A percentile compares a stretch with the other conserved stretches of the same genome.
phyloP scores from a whole-genome alignment of 768 basidiomycete species.

The Postia placenta region DNA sequence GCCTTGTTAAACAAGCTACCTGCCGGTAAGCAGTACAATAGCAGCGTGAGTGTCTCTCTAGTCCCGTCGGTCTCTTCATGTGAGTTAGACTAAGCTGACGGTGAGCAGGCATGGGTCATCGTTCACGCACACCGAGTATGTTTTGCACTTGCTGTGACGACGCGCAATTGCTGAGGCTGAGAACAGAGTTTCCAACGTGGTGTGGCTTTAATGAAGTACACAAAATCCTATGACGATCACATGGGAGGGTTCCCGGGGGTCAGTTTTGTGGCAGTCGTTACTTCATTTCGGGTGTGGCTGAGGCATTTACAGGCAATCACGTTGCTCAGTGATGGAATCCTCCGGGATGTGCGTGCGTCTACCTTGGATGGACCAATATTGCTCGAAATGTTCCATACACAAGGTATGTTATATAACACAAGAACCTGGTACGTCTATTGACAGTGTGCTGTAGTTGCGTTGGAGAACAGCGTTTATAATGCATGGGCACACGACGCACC shows the following conservation, averaged over 20 bases:
- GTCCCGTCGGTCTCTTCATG: neutral
- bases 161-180: constrained; percentile 1
- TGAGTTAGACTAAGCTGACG: neutral
- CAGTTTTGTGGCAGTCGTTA: too few relatives aligned
- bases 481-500: constrained; percentile 32
- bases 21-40: constrained; percentile 1
- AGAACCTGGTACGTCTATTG: neutral
- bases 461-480: constrained; percentile 21
- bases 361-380: constrained; percentile 26
- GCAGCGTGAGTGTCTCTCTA: constrained; percentile 2
- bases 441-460: constrained; percentile 20
- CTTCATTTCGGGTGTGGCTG: too few relatives aligned
- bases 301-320: constrained; percentile 24
- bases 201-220: constrained; percentile 10
- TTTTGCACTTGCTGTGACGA: neutral
- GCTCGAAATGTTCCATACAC: constrained; percentile 29
- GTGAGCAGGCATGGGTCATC: constrained; percentile 19
- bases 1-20: constrained; percentile 14
- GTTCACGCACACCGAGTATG: constrained; percentile 12
- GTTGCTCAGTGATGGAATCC: constrained; percentile 30
- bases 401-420: constrained; percentile 23
- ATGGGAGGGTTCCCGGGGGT: neutral
- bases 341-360: constrained; percentile 35
- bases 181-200: constrained; percentile 17
- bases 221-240: neutral